phyloP scores from a whole-genome alignment of 2,329 filamentous ascomycete genomes.

The Arthrobotrys entomopaga region DNA sequence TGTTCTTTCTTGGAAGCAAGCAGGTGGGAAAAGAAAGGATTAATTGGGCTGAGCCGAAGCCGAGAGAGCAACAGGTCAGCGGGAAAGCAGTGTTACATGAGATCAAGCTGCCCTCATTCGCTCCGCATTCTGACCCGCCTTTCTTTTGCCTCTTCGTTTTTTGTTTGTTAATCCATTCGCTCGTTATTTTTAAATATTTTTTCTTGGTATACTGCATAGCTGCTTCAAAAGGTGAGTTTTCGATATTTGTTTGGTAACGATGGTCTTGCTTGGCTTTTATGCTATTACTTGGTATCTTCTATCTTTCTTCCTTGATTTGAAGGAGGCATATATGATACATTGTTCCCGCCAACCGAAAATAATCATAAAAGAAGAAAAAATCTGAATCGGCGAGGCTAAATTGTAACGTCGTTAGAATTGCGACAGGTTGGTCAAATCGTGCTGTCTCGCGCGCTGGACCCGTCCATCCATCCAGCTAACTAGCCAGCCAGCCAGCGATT shows the following conservation, averaged over 20 bases:
- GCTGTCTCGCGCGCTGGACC: conserved; percentile 27
- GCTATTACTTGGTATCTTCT: too few relatives aligned
- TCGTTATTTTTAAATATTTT: too few relatives aligned
- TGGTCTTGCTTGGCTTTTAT: too few relatives aligned
- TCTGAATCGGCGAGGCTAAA: conserved; percentile 8
- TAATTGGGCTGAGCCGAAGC: conserved; percentile 54
- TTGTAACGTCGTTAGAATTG: conserved; percentile 34
- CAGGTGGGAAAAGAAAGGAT: conserved; percentile 4
- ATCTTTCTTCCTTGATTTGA: background rate
- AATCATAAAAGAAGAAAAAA: conserved; percentile 5
- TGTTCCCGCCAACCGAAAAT: conserved; percentile 2
- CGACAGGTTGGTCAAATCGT: conserved; percentile 24
- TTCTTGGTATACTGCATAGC: too few relatives aligned
- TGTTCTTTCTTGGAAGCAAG: background rate
- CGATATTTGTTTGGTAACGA: too few relatives aligned
- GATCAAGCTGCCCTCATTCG: conserved; percentile 48
- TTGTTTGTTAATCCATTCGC: too few relatives aligned
- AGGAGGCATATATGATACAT: background rate
- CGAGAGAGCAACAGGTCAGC: conserved; percentile 54
- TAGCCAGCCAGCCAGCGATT: too few relatives aligned
- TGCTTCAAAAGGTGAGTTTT: too few relatives aligned
- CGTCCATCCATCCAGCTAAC: background rate
- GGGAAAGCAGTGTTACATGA: conserved; percentile 55
- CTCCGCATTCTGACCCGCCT: background rate
- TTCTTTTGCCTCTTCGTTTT: too few relatives aligned